phyloP scores from a whole-genome alignment of 192 early-diverging fungal genomes.

The Spinellus fusiger region DNA sequence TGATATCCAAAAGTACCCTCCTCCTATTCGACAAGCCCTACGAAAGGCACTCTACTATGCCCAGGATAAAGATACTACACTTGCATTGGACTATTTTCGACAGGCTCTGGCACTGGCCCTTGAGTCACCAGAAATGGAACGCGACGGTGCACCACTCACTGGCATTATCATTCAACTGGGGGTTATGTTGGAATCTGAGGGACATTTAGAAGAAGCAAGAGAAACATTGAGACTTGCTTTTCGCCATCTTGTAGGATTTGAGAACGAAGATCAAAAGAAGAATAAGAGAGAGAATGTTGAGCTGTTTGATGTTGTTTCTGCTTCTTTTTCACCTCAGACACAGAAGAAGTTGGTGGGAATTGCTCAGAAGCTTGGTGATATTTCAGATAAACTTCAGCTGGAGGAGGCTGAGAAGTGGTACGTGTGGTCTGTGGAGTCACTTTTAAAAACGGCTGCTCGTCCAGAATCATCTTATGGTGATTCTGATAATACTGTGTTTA shows the following conservation, averaged over 20 bases:
- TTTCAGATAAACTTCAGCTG: slow-evolving; percentile 31
- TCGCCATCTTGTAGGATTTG: slow-evolving; percentile 12
- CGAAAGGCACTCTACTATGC: slow-evolving; percentile 51
- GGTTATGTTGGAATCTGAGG: slow-evolving; percentile 39
- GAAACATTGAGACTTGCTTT: slow-evolving; percentile 30
- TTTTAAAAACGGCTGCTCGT: slow-evolving; percentile 9
- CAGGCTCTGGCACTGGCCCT: slow-evolving; percentile 39
- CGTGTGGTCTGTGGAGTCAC: slow-evolving; percentile 50
- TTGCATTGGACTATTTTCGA: slow-evolving; percentile 40
- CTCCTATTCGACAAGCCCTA: slow-evolving; percentile 40
- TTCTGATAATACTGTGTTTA: slow-evolving; percentile 25
- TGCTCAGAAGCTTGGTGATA: slow-evolving; percentile 51
- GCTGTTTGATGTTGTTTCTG: slow-evolving; percentile 3
- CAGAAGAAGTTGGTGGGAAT: slow-evolving; percentile 42
- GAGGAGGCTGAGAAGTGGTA: slow-evolving; percentile 52
- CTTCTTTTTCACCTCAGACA: slow-evolving; percentile 27
- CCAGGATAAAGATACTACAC: slow-evolving; percentile 38
- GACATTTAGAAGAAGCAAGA: slow-evolving; percentile 36
- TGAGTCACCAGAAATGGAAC: slow-evolving; percentile 33
- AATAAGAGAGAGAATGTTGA: not conserved
- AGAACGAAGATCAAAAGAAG: no score
- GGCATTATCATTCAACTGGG: slow-evolving; percentile 58
- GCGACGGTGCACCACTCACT: slow-evolving; percentile 41
- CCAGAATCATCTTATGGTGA: slow-evolving; percentile 20
- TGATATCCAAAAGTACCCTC: slow-evolving; percentile 47